phyloP scores from a whole-genome alignment of 2,329 filamentous ascomycete genomes.

The Chaetomium sp. region DNA sequence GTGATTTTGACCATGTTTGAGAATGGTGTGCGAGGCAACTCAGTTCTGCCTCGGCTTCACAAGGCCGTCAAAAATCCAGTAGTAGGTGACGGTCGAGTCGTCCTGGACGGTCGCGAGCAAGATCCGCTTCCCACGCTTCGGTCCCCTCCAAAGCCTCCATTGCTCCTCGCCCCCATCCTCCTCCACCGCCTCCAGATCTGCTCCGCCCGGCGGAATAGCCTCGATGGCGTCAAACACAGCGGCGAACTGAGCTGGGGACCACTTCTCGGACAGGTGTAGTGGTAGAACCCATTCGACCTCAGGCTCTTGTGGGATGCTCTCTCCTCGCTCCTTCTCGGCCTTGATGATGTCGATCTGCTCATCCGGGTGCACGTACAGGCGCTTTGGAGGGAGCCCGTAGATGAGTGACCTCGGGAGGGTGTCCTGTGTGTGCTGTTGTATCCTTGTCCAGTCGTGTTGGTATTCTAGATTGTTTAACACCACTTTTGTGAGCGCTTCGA shows the following conservation, averaged over 20 bases:
- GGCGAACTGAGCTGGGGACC: slow-evolving; percentile 67
- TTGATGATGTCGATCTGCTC: slow-evolving; percentile 76
- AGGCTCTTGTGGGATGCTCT: slow-evolving; percentile 51
- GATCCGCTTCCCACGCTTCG: slow-evolving; percentile 64
- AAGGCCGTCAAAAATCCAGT: slow-evolving; percentile 82
- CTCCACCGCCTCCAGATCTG: slow-evolving; percentile 27
- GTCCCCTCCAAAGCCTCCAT: slow-evolving; percentile 48
- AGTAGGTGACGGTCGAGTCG: slow-evolving; percentile 83
- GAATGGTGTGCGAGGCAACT: slow-evolving; percentile 31
- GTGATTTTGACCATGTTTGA: not conserved
- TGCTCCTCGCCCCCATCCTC: slow-evolving; percentile 33
- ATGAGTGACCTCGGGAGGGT: slow-evolving; percentile 64
- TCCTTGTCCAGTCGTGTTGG: slow-evolving; percentile 73
- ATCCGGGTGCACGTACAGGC: slow-evolving; percentile 78
- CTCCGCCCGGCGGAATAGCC: slow-evolving; percentile 44
- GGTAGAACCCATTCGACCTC: slow-evolving; percentile 78
- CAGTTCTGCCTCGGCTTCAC: slow-evolving; percentile 84
- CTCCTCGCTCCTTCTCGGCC: slow-evolving; percentile 53
- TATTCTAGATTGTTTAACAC: slow-evolving; percentile 72
- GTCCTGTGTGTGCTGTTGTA: slow-evolving; percentile 56
- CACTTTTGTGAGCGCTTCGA: slow-evolving; percentile 54
- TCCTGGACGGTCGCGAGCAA: slow-evolving; percentile 75
- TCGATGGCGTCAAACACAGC: slow-evolving; percentile 68
- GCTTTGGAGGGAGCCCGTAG: slow-evolving; percentile 70
- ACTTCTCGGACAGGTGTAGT: slow-evolving; percentile 71